Conservation (phyloP, 148 eudicot genomes). For the Silene uniflora region DNA sequence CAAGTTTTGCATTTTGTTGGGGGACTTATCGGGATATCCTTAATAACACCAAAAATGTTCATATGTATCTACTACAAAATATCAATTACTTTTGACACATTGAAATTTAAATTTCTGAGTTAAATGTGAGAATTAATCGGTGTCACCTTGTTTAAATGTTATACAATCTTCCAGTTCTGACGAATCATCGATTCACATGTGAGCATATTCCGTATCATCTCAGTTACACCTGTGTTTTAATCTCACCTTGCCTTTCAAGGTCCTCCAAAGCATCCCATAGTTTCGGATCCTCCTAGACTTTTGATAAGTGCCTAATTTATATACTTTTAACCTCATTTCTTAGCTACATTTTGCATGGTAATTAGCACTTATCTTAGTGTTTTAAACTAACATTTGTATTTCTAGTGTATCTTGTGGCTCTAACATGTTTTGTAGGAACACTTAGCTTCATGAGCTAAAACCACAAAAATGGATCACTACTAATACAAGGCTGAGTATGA, state of each 20-base stretch:
- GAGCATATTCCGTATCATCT: neutral
- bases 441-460: no score
- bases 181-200: no score
- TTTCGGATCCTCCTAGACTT: conserved; percentile 69
- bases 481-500: no score
- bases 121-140: neutral
- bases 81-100: neutral
- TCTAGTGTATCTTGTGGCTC: no score
- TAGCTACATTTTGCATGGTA: no score
- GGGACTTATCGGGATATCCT: neutral
- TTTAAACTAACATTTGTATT: no score
- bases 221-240: conserved; percentile 20
- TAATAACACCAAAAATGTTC: neutral
- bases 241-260: conserved; percentile 44
- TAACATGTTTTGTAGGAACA: no score
- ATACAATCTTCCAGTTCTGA: neutral
- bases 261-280: conserved; percentile 86
- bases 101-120: neutral
- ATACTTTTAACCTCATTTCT: no score
- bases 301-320: no score
- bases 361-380: no score
- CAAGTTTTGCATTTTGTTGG: no score
- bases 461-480: no score
- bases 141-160: neutral
- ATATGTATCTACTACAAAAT: neutral